Conservation (phyloP, 148 eudicot genomes). For the Persicaria tinctoria region DNA sequence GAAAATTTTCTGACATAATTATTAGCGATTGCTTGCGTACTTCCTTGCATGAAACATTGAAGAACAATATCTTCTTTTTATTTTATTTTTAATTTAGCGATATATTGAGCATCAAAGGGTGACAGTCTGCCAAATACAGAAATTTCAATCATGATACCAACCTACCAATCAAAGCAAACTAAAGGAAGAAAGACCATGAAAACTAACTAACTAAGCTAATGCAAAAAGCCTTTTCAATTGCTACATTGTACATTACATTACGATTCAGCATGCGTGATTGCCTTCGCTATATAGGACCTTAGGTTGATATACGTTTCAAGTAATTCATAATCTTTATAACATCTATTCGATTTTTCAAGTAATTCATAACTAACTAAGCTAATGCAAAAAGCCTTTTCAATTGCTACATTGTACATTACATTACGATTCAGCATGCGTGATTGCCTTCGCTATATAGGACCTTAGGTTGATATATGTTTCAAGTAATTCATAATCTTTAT, state of each 20-base stretch:
- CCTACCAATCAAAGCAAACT: not conserved
- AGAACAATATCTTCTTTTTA: not conserved
- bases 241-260: not conserved
- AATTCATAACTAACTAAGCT: not conserved
- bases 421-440: not conserved
- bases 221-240: not conserved
- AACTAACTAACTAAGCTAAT: not conserved
- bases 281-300: not conserved
- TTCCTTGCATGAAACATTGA: not conserved
- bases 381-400: not conserved
- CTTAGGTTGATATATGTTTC: not conserved
- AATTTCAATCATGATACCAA: not conserved
- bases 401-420: not conserved
- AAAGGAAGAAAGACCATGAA: not conserved
- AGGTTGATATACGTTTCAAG: not conserved
- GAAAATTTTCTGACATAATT: not conserved
- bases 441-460: not conserved
- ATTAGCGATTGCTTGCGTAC: not conserved
- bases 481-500: not conserved
- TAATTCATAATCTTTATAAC: not conserved
- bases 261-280: not conserved
- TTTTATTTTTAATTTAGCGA: not conserved
- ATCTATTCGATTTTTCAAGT: not conserved
- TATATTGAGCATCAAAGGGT: not conserved
- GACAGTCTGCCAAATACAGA: not conserved